Percentiles rank a stretch among this genome's conserved stretches.
Conservation (phyloP, 2,329 filamentous ascomycete species). For the Hymenotorrendiella dingleyae region DNA sequence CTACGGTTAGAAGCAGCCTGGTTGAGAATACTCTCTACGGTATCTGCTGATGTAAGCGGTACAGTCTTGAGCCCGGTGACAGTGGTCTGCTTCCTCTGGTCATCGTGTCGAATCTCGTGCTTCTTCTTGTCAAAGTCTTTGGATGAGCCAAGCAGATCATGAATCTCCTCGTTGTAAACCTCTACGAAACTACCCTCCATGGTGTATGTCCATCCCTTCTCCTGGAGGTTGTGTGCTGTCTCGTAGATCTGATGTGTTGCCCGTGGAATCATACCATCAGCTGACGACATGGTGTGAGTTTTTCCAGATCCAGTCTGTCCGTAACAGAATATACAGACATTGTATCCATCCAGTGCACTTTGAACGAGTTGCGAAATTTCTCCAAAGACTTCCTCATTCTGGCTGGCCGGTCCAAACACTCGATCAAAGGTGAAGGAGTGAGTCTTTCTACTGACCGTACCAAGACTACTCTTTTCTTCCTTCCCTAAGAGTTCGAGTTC, state of each 20-base stretch:
- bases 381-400: slow-evolving; percentile 84
- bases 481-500: slow-evolving; percentile 81
- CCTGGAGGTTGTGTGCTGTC: slow-evolving; percentile 73
- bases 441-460: slow-evolving; percentile 67
- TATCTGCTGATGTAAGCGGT: slow-evolving; percentile 68
- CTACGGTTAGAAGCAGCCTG: slow-evolving; percentile 81
- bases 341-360: slow-evolving; percentile 93
- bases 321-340: slow-evolving; percentile 98
- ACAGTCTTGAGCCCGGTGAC: slow-evolving; percentile 77
- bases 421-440: slow-evolving; percentile 89
- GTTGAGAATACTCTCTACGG: slow-evolving; percentile 73
- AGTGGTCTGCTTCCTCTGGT: slow-evolving; percentile 71
- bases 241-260: slow-evolving; percentile 92
- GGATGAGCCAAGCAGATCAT: slow-evolving; percentile 74
- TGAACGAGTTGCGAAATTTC: slow-evolving; percentile 97
- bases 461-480: slow-evolving; percentile 77
- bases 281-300: slow-evolving; percentile 89
- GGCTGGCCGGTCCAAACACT: slow-evolving; percentile 72
- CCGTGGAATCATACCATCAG: slow-evolving; percentile 90
- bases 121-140: slow-evolving; percentile 73
- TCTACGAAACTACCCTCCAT: slow-evolving; percentile 96
- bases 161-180: slow-evolving; percentile 96
- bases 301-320: slow-evolving; percentile 97
- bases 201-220: slow-evolving; percentile 89
- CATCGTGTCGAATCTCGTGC: slow-evolving; percentile 84